Conservation (phyloP, 352 stramenopile species). For the Phytophthora ohioensis region DNA sequence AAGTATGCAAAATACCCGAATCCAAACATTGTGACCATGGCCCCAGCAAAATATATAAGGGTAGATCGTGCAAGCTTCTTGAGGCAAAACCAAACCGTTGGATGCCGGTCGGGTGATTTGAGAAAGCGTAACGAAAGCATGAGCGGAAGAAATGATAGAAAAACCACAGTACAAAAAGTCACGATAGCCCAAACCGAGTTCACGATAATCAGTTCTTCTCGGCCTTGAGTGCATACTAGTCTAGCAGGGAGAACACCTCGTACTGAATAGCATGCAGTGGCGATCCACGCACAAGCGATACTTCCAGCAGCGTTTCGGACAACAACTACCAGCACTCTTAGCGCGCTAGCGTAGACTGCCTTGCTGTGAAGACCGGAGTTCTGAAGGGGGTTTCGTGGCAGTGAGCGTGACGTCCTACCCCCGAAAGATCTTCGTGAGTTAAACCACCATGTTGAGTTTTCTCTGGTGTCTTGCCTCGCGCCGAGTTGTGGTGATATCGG, state of each 20-base stretch:
- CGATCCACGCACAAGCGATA: constrained; percentile 19
- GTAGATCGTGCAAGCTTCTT: constrained; percentile 8
- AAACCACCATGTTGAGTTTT: neutral
- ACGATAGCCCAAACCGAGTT: constrained; percentile 19
- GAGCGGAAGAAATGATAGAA: constrained; percentile 9
- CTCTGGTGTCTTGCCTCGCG: neutral
- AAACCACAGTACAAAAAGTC: constrained; percentile 12
- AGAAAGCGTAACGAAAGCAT: constrained; percentile 16
- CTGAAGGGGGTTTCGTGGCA: neutral
- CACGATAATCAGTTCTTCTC: constrained; percentile 12
- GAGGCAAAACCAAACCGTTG: constrained; percentile 13
- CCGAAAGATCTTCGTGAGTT: neutral
- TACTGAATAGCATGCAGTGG: constrained; percentile 10
- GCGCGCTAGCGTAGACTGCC: too few species aligned
- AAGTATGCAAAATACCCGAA: constrained; percentile 12
- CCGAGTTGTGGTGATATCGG: neutral
- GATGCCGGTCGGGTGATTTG: neutral
- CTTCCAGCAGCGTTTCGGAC: constrained; percentile 18
- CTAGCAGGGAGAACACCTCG: constrained; percentile 20
- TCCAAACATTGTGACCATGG: constrained; percentile 1
- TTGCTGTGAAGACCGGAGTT: too few species aligned
- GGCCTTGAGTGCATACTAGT: constrained; percentile 1
- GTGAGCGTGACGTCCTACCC: neutral
- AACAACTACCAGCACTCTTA: constrained; percentile 4
- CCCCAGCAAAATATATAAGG: constrained; percentile 6